A percentile compares a stretch with the other conserved stretches of the same genome.
phyloP scores from a whole-genome alignment of 2,329 filamentous ascomycete genomes.

The Lizonia empirigonia region DNA sequence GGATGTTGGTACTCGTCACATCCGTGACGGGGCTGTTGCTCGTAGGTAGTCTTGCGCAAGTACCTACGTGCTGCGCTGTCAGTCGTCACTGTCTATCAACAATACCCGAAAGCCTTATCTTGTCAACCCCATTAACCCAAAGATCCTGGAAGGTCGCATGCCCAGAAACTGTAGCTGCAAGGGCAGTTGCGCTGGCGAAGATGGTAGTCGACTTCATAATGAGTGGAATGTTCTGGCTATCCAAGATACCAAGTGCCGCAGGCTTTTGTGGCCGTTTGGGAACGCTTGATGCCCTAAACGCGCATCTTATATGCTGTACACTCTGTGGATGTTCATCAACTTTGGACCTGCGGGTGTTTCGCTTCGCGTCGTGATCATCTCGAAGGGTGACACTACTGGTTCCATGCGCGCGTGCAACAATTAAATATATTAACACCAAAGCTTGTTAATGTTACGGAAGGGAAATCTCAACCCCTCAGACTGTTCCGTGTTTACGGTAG shows the following conservation, averaged over 20 bases:
- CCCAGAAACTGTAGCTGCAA: constrained; percentile 20
- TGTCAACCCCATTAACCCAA: constrained; percentile 41
- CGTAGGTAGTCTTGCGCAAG: constrained; percentile 35
- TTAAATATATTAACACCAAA: constrained; percentile 2
- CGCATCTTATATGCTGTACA: constrained; percentile 4
- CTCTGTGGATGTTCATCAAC: neutral
- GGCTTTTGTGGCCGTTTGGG: neutral
- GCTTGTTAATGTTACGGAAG: neutral
- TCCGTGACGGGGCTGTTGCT: constrained; percentile 52
- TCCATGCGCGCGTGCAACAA: constrained; percentile 4
- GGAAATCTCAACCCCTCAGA: neutral
- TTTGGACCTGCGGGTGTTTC: neutral
- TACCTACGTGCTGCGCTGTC: constrained; percentile 16
- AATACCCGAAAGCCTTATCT: constrained; percentile 20
- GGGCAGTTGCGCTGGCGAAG: constrained; percentile 20
- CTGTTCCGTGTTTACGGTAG: neutral
- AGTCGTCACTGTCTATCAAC: neutral
- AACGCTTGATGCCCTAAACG: neutral
- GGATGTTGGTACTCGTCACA: constrained; percentile 59
- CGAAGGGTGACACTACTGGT: neutral
- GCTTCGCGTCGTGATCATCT: neutral
- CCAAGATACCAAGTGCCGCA: neutral
- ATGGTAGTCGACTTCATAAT: constrained; percentile 26
- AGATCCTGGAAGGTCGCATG: constrained; percentile 43
- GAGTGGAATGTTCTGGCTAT: neutral